Evolutionary conservation across 768 basidiomycete species (phyloP).

Genomic region (Butyriboletus loyo): DNA sequence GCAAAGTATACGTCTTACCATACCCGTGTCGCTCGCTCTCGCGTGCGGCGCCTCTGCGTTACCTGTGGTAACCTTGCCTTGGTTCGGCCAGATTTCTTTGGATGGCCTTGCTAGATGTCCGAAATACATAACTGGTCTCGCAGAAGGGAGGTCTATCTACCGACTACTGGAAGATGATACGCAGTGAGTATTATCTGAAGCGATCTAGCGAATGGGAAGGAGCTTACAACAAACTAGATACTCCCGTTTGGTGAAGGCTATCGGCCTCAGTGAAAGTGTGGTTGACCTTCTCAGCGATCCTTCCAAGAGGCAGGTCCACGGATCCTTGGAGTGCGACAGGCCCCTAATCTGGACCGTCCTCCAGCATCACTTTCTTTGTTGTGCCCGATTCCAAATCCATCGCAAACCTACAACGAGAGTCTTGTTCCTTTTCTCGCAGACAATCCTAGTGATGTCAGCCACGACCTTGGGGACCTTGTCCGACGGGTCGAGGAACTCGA

Average conservation of each 20-base stretch:
- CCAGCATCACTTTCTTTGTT: conserved; percentile 15
- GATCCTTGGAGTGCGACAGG: neutral
- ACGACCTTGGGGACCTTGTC: conserved; percentile 7
- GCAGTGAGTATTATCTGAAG: conserved; percentile 3
- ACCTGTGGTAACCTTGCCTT: conserved; percentile 18
- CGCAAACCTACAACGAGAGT: neutral
- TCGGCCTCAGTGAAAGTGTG: conserved; percentile 13
- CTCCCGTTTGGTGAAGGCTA: conserved; percentile 11
- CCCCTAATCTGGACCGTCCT: neutral
- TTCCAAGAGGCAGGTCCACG: conserved; percentile 6
- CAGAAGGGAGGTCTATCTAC: conserved; percentile 9
- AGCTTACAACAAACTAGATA: conserved; percentile 3
- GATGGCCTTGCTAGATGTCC: conserved; percentile 6
- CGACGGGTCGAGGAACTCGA: conserved; percentile 36
- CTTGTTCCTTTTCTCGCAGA: neutral
- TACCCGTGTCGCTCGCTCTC: conserved; percentile 10
- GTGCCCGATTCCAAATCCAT: conserved; percentile 2
- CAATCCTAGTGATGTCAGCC: neutral
- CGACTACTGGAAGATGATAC: conserved; percentile 10
- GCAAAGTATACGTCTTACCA: conserved; percentile 16
- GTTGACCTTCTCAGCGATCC: conserved; percentile 9
- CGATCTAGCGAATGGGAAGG: neutral
- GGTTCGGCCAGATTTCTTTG: conserved; percentile 23
- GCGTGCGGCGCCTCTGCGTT: conserved; percentile 14
- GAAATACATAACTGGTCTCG: neutral